These are phyloP conservation scores for Orychophragmus violaceus DNA, from an alignment of 345 rosid genomes.

Conservation along the genomic window DNA sequence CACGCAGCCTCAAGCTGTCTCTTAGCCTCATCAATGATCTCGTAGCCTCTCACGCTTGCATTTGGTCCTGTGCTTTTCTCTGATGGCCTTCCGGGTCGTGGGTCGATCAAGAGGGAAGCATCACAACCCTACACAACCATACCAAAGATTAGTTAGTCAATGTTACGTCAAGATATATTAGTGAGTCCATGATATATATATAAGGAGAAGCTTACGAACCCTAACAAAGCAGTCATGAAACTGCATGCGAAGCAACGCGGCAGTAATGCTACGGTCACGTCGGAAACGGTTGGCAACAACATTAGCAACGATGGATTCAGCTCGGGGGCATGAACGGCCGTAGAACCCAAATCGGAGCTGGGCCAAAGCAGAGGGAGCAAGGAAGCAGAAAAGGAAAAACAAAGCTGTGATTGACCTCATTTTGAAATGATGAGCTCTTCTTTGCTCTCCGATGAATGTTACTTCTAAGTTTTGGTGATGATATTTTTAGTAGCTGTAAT, in stretches of 20 bases:
- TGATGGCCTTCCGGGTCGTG: constrained; percentile 30
- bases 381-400: constrained; percentile 20
- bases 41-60: constrained; percentile 29
- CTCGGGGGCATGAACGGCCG: constrained; percentile 45
- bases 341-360: constrained; percentile 51
- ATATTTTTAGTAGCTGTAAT: neutral
- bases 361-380: constrained; percentile 37
- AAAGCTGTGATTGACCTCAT: constrained; percentile 21
- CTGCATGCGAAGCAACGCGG: constrained; percentile 80
- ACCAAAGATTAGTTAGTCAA: neutral
- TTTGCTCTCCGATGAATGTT: neutral
- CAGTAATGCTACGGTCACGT: constrained; percentile 38
- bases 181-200: neutral
- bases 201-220: constrained; percentile 29
- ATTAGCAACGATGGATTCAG: constrained; percentile 46
- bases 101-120: constrained; percentile 32
- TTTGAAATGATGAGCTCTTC: neutral
- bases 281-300: constrained; percentile 40
- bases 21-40: constrained; percentile 33
- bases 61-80: constrained; percentile 35
- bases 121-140: constrained; percentile 34
- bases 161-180: neutral
- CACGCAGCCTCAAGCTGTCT: constrained; percentile 28
- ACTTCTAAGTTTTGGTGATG: neutral
- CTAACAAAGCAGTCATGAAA: constrained; percentile 79